A percentile compares a stretch with the other conserved stretches of the same genome.
Conservation (phyloP, 1,139 yeast species). For the Pichia sp. region DNA sequence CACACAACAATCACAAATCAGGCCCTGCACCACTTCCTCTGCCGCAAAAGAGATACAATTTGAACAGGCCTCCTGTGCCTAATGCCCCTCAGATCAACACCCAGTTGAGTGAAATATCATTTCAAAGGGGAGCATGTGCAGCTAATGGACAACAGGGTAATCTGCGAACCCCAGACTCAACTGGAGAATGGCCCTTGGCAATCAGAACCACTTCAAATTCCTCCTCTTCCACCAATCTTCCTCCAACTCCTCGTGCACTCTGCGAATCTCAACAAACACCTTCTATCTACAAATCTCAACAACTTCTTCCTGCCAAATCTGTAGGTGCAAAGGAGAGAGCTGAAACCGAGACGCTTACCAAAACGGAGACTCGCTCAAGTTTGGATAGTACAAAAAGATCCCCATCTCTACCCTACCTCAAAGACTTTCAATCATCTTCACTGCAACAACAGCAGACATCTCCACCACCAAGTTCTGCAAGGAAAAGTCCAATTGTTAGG, state of each 20-base stretch:
- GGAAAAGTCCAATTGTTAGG: constrained; percentile 28
- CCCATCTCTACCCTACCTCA: constrained; percentile 14
- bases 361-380: neutral
- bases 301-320: constrained; percentile 10
- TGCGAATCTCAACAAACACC: neutral
- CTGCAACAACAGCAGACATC: constrained; percentile 5
- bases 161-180: neutral
- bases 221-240: neutral
- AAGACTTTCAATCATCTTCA: neutral
- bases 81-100: constrained; percentile 12
- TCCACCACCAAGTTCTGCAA: constrained; percentile 14
- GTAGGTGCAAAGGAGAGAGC: constrained; percentile 10
- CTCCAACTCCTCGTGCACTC: constrained; percentile 7
- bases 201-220: constrained; percentile 7
- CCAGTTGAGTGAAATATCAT: neutral
- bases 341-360: constrained; percentile 3
- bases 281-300: constrained; percentile 5
- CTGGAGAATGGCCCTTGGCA: constrained; percentile 8
- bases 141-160: neutral
- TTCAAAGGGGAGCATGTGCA: neutral
- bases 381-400: constrained; percentile 15
- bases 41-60: constrained; percentile 6
- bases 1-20: neutral
- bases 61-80: constrained; percentile 5
- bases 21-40: neutral